These are phyloP conservation scores for Barnettozyma pratensis DNA, from an alignment of 805 yeast species.

Conservation along the genomic window DNA sequence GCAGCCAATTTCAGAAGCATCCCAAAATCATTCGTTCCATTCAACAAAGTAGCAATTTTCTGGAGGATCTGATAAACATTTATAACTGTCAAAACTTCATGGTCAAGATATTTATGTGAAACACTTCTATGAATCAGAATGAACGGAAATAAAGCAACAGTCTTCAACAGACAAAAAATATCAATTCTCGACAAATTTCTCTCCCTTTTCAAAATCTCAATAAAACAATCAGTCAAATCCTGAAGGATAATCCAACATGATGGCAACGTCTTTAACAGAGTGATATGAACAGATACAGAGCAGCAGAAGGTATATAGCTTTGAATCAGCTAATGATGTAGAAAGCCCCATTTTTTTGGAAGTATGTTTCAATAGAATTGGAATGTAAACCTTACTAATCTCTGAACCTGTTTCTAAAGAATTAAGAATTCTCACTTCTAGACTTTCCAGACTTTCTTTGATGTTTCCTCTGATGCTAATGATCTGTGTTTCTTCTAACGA, in stretches of 20 bases:
- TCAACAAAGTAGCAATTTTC: conserved; percentile 5
- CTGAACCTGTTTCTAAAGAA: conserved; percentile 6
- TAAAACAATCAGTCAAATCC: conserved; percentile 11
- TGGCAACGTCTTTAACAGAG: conserved; percentile 6
- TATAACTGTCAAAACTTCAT: conserved; percentile 13
- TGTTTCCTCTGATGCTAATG: conserved; percentile 12
- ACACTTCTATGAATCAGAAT: background rate
- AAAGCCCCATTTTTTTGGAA: conserved; percentile 4
- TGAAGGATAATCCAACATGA: conserved; percentile 17
- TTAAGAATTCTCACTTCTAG: conserved; percentile 12
- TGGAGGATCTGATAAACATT: conserved; percentile 12
- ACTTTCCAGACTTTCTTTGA: conserved; percentile 12
- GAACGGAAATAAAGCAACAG: conserved; percentile 13
- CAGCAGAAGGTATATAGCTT: conserved; percentile 18
- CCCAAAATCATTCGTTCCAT: conserved; percentile 17
- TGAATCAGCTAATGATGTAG: conserved; percentile 12
- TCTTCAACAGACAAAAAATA: conserved; percentile 14
- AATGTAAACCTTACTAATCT: conserved; percentile 6
- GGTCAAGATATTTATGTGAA: conserved; percentile 2
- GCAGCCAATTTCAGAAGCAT: conserved; percentile 9
- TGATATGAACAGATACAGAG: conserved; percentile 16
- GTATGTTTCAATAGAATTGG: conserved; percentile 5
- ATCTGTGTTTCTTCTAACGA: conserved; percentile 8
- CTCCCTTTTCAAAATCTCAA: conserved; percentile 9
- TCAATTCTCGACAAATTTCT: conserved; percentile 13